Evolutionary conservation across 2,329 filamentous ascomycete genomes (phyloP).

Genomic region (Chaetomiaceae sp.): DNA sequence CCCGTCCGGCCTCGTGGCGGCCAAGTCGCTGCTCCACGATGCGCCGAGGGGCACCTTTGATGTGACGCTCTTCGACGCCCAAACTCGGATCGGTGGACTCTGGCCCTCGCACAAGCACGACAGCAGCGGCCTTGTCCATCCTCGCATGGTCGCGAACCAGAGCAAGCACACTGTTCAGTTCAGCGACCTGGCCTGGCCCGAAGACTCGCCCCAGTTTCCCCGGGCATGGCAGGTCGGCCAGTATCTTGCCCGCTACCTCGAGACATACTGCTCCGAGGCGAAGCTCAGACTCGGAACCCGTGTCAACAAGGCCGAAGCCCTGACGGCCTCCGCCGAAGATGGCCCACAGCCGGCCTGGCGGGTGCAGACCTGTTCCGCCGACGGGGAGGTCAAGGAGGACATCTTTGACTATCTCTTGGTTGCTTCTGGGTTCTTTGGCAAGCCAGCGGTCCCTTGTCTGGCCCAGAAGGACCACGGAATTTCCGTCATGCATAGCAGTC

Average conservation of each 20-base stretch:
- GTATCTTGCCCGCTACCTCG: slow-evolving; percentile 64
- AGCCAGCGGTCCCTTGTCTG: slow-evolving; percentile 48
- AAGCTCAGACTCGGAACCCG: slow-evolving; percentile 47
- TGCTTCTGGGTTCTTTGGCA: slow-evolving; percentile 72
- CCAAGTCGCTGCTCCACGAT: slow-evolving; percentile 67
- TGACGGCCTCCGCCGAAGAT: slow-evolving; percentile 19
- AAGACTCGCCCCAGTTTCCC: slow-evolving; percentile 60
- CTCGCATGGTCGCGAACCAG: slow-evolving; percentile 68
- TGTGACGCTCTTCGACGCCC: slow-evolving; percentile 67
- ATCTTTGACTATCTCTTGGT: slow-evolving; percentile 69
- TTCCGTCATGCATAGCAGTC: slow-evolving; percentile 64
- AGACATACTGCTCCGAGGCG: slow-evolving; percentile 47
- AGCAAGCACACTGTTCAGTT: slow-evolving; percentile 72
- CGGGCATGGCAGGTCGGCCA: slow-evolving; percentile 71
- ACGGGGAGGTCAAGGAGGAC: slow-evolving; percentile 38
- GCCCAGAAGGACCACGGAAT: slow-evolving; percentile 35
- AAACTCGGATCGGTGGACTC: slow-evolving; percentile 66
- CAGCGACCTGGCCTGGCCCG: slow-evolving; percentile 68
- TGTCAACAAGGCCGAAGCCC: slow-evolving; percentile 40
- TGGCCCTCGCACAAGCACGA: slow-evolving; percentile 60
- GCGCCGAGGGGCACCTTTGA: slow-evolving; percentile 52
- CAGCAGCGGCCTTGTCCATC: slow-evolving; percentile 52
- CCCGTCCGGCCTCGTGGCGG: slow-evolving; percentile 63
- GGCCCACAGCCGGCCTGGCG: slow-evolving; percentile 29
- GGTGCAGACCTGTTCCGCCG: slow-evolving; percentile 17